Evolutionary conservation across 106 monocot species (phyloP).

Genomic region (Dendrobium huoshanense): DNA sequence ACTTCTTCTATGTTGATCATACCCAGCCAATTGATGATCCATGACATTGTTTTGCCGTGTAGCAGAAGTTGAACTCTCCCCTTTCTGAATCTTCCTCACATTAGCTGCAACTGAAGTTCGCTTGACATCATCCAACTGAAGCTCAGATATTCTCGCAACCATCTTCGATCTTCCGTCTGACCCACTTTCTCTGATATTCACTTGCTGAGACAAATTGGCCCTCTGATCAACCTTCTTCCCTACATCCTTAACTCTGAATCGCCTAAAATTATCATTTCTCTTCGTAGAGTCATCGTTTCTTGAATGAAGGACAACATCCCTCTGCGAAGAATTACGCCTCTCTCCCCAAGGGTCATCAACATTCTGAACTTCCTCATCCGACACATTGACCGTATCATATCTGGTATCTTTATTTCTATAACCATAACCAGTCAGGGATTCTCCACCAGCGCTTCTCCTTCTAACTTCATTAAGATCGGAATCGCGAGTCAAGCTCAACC

Average conservation of each 20-base stretch:
- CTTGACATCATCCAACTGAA: not conserved
- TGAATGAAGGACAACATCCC: not conserved
- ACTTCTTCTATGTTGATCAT: constrained; percentile 9
- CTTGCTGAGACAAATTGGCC: not conserved
- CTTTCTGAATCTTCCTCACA: constrained; percentile 2
- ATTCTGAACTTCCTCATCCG: constrained; percentile 11
- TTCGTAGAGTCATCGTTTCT: not conserved
- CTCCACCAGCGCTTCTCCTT: constrained; percentile 7
- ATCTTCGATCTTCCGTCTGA: not conserved
- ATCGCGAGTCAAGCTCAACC: constrained; percentile 2
- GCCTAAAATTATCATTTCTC: not conserved
- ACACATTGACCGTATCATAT: not conserved
- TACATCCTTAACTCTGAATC: not conserved
- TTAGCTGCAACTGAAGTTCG: not conserved
- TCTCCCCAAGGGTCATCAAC: constrained; percentile 7
- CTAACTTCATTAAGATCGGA: not conserved
- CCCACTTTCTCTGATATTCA: constrained; percentile 2
- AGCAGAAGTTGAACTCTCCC: constrained; percentile 10
- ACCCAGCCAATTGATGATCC: constrained; percentile 4
- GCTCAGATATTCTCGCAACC: not conserved
- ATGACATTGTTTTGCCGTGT: constrained; percentile 2
- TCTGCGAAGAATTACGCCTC: not conserved
- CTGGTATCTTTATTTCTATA: not conserved
- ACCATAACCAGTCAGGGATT: not conserved
- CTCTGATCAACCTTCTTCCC: not conserved